Percentiles rank a stretch among this genome's conserved stretches.
phyloP scores from a whole-genome alignment of 2,329 filamentous ascomycete genomes.

The Thielaviopsis ethacetica region DNA sequence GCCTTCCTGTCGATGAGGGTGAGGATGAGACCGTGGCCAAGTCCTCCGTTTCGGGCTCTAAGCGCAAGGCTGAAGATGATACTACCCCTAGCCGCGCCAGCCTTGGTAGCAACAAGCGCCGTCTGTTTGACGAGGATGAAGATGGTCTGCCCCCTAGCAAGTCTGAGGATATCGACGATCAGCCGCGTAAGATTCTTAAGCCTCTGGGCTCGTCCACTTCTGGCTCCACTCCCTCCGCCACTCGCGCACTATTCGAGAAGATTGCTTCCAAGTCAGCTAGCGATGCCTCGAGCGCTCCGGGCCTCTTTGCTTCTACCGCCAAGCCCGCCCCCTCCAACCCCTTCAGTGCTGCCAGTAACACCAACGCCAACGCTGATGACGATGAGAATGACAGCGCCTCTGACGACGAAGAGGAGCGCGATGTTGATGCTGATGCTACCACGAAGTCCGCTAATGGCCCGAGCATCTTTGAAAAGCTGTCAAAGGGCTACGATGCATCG shows the following conservation, averaged over 20 bases:
- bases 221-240: slow-evolving; percentile 29
- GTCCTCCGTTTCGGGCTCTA: slow-evolving; percentile 21
- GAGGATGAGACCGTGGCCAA: slow-evolving; percentile 19
- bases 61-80: slow-evolving; percentile 42
- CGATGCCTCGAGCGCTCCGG: slow-evolving; percentile 18
- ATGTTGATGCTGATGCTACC: slow-evolving; percentile 23
- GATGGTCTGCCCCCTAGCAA: slow-evolving; percentile 17
- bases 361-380: slow-evolving; percentile 36
- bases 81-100: slow-evolving; percentile 24
- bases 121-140: slow-evolving; percentile 25
- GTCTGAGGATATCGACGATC: slow-evolving; percentile 29
- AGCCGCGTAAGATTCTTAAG: slow-evolving; percentile 35
- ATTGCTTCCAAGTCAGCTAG: slow-evolving; percentile 23
- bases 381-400: slow-evolving; percentile 31
- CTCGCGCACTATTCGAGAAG: slow-evolving; percentile 40
- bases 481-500: slow-evolving; percentile 32
- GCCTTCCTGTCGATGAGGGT: slow-evolving; percentile 28
- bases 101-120: slow-evolving; percentile 32
- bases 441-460: neutral
- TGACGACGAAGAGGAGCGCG: slow-evolving; percentile 27
- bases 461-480: slow-evolving; percentile 40
- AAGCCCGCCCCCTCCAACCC: slow-evolving; percentile 32
- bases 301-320: slow-evolving; percentile 20
- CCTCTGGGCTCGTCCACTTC: slow-evolving; percentile 31
- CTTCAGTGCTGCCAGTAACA: slow-evolving; percentile 43